phyloP scores from a whole-genome alignment of 192 early-diverging fungal species.

The Chytriomyces hyalinus region DNA sequence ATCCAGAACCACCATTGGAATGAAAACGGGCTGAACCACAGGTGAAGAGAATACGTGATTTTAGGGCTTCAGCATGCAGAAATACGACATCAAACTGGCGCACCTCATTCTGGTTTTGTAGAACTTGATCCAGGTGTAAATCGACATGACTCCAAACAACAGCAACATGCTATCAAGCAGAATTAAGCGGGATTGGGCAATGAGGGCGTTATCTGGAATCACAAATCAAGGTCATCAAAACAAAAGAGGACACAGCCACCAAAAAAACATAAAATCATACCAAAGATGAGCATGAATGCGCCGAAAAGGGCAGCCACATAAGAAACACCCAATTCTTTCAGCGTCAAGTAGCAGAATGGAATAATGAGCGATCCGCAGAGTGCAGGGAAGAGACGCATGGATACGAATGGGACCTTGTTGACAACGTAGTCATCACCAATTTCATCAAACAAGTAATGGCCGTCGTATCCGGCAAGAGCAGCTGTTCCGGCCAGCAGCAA shows the following conservation, averaged over 20 bases:
- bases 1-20: constrained; percentile 88
- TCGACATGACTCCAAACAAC: constrained; percentile 82
- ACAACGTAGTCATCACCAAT: constrained; percentile 90
- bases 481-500: constrained; percentile 85
- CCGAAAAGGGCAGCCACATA: constrained; percentile 74
- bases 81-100: constrained; percentile 35
- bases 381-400: constrained; percentile 80
- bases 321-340: constrained; percentile 88
- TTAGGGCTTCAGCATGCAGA: neutral
- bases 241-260: no score
- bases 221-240: neutral
- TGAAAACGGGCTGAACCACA: constrained; percentile 68
- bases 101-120: constrained; percentile 62
- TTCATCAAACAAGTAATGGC: constrained; percentile 91
- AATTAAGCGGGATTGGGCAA: constrained; percentile 91
- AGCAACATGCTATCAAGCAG: constrained; percentile 93
- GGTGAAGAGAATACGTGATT: neutral
- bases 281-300: constrained; percentile 82
- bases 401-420: constrained; percentile 89
- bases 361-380: constrained; percentile 77
- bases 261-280: constrained; percentile 46
- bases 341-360: constrained; percentile 78
- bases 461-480: constrained; percentile 89
- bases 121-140: constrained; percentile 90
- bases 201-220: constrained; percentile 81